A percentile compares a stretch with the other conserved stretches of the same genome.
Conservation (phyloP, 768 basidiomycete genomes). For the Coprinellus micaceus region DNA sequence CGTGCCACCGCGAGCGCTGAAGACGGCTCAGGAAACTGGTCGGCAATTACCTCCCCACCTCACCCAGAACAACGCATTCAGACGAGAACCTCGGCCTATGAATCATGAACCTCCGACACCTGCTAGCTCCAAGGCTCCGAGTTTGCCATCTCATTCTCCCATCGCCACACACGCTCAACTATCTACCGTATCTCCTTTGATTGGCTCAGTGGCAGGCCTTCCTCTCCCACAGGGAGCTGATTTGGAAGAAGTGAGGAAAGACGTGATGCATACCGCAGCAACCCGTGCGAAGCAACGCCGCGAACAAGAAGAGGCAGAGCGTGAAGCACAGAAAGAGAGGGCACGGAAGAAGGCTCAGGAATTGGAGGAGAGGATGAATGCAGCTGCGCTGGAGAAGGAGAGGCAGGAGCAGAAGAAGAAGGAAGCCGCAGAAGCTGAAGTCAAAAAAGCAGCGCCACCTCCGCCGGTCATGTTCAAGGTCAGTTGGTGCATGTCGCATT, state of each 20-base stretch:
- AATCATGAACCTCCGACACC: conserved; percentile 25
- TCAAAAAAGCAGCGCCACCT: background rate
- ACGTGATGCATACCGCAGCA: conserved; percentile 80
- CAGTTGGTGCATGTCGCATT: background rate
- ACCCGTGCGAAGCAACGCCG: conserved; percentile 77
- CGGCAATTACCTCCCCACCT: conserved; percentile 62
- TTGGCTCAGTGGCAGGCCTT: conserved; percentile 24
- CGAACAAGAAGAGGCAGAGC: conserved; percentile 79
- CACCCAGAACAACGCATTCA: conserved; percentile 34
- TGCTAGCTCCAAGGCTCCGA: conserved; percentile 30
- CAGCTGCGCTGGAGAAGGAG: conserved; percentile 34
- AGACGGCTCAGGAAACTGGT: conserved; percentile 35
- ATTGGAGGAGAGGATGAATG: conserved; percentile 64
- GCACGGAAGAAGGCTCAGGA: conserved; percentile 78
- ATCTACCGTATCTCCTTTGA: conserved; percentile 33
- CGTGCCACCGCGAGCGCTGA: conserved; percentile 37
- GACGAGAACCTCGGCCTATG: conserved; percentile 22
- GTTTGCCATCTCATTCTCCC: conserved; percentile 40
- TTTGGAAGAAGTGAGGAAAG: conserved; percentile 66
- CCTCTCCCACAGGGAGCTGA: conserved; percentile 38
- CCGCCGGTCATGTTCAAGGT: conserved; percentile 11
- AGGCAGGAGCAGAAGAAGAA: conserved; percentile 23
- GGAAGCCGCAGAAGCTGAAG: conserved; percentile 10
- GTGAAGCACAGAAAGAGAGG: conserved; percentile 75
- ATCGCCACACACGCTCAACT: conserved; percentile 40